Percentiles rank a stretch among this genome's conserved stretches.
phyloP scores from a whole-genome alignment of 2,329 filamentous ascomycete species.

The Penicillium sp. region DNA sequence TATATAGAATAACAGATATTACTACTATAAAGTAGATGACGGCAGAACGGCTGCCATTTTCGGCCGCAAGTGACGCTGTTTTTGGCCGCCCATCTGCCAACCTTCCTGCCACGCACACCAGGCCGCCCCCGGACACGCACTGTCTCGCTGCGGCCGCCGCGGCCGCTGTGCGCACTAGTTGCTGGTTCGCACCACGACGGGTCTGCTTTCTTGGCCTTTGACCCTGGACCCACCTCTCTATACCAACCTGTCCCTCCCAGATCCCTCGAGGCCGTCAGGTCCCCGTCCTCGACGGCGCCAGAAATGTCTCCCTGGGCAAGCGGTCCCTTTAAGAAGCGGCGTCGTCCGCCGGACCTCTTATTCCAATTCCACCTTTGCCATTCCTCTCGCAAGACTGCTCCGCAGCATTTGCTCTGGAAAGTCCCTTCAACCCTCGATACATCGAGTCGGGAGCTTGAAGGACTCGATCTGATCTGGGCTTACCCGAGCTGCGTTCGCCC shows the following conservation, averaged over 20 bases:
- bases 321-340: background rate
- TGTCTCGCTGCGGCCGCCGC: background rate
- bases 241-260: background rate
- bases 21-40: conserved; percentile 13
- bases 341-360: background rate
- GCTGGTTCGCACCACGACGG: background rate
- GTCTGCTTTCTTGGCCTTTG: background rate
- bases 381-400: background rate
- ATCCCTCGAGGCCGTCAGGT: background rate
- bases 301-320: background rate
- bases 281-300: background rate
- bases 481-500: background rate
- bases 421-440: background rate
- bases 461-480: background rate
- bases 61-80: conserved; percentile 10
- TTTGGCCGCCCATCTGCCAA: conserved; percentile 15
- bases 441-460: background rate
- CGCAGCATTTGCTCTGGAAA: background rate
- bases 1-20: background rate
- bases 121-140: conserved; percentile 1
- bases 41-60: conserved; percentile 11
- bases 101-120: conserved; percentile 9
- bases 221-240: conserved; percentile 1
- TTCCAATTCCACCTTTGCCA: background rate
- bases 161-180: background rate